Conservation (phyloP, 75 land plant species). For the Picea glauca region DNA sequence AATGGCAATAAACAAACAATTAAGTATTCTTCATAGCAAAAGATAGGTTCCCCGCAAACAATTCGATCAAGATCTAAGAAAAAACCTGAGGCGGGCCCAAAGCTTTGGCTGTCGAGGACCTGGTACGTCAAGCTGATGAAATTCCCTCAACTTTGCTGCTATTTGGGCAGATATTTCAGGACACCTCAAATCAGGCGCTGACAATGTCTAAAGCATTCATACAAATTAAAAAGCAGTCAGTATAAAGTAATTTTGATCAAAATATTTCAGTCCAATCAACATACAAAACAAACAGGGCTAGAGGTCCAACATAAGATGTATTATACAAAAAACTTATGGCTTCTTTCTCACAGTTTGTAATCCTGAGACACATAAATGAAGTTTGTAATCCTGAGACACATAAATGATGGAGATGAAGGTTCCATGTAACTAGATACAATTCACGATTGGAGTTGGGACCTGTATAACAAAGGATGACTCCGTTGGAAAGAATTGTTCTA, state of each 20-base stretch:
- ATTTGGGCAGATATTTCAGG: slow-evolving; percentile 65
- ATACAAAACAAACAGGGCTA: not conserved
- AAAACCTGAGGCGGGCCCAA: slow-evolving; percentile 82
- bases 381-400: too few species aligned
- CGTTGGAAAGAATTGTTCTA: too few species aligned
- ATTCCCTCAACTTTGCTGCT: slow-evolving; percentile 76
- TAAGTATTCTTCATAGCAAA: not conserved
- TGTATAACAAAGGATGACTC: too few species aligned
- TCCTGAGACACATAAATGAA: too few species aligned
- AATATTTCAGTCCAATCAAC: not conserved
- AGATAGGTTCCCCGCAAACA: not conserved
- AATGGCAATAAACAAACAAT: not conserved
- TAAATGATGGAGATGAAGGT: too few species aligned
- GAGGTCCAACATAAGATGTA: not conserved
- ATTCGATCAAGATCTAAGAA: not conserved
- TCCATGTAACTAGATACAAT: too few species aligned
- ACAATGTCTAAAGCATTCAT: slow-evolving; percentile 55
- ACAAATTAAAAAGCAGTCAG: slow-evolving; percentile 10
- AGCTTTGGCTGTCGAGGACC: slow-evolving; percentile 45
- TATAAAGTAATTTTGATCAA: not conserved
- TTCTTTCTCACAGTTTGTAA: not conserved
- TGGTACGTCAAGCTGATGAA: slow-evolving; percentile 81
- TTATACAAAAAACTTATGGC: not conserved
- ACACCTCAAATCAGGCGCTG: slow-evolving; percentile 73
- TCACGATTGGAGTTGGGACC: too few species aligned